A percentile compares a stretch with the other conserved stretches of the same genome.
phyloP scores from a whole-genome alignment of 345 rosid species.

The Crucihimalaya himalaica region DNA sequence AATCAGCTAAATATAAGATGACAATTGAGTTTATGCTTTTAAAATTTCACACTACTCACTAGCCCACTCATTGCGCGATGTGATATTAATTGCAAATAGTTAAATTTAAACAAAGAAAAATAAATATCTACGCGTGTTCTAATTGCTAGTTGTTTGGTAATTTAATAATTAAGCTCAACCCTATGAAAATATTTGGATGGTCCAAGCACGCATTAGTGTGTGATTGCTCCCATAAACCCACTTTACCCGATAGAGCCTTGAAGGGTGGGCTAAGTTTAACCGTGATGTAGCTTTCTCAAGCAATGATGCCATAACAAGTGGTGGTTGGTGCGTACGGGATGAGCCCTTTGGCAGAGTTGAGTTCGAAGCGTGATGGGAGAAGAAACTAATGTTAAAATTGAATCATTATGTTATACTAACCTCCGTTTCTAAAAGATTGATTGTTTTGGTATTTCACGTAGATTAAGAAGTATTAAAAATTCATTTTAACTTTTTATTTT shows the following conservation, averaged over 20 bases:
- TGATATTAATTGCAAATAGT: not conserved
- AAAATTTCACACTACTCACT: not conserved
- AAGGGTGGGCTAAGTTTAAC: no score
- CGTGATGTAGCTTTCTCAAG: not conserved
- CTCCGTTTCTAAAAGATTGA: no score
- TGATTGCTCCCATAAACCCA: no score
- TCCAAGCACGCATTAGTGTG: not conserved
- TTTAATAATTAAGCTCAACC: not conserved
- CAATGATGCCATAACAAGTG: not conserved
- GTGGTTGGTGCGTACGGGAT: not conserved
- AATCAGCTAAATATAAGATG: slow-evolving; percentile 30
- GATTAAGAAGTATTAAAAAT: no score
- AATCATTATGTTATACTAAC: no score
- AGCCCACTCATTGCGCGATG: slow-evolving; percentile 1
- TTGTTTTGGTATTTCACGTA: no score
- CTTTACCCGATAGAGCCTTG: no score
- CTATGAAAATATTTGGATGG: not conserved
- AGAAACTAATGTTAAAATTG: no score
- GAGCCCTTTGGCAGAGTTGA: no score
- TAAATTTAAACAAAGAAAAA: not conserved
- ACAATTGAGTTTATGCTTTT: slow-evolving; percentile 21
- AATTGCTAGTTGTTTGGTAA: not conserved
- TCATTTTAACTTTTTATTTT: no score
- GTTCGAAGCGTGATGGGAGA: no score
- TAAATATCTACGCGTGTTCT: not conserved